Percentiles rank a stretch among this genome's conserved stretches.
Conservation (phyloP, 306 rosid genomes). For the Castanospermum australe region DNA sequence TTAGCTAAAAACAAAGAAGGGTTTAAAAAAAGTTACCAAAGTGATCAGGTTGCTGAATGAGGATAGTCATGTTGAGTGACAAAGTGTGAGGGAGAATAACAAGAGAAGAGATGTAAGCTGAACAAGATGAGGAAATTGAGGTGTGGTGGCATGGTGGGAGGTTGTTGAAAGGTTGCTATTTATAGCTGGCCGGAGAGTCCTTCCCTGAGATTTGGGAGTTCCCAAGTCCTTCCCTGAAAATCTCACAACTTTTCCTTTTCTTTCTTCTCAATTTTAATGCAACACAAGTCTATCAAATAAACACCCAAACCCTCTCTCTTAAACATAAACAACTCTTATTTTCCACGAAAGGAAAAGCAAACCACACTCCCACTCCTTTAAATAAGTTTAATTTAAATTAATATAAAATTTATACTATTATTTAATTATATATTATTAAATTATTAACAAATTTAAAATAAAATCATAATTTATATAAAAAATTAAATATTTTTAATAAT, state of each 20-base stretch:
- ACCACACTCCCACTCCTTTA: too few relatives aligned
- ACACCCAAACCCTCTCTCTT: neutral
- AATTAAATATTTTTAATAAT: too few relatives aligned
- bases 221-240: conserved; percentile 73
- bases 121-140: neutral
- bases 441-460: too few relatives aligned
- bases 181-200: conserved; percentile 87
- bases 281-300: neutral
- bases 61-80: conserved; percentile 58
- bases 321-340: conserved; percentile 5
- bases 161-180: conserved; percentile 32
- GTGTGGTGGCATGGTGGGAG: conserved; percentile 14
- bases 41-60: conserved; percentile 44
- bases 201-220: conserved; percentile 74
- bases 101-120: neutral
- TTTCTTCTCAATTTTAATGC: neutral
- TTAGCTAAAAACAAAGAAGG: neutral
- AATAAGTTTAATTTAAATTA: too few relatives aligned
- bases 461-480: too few relatives aligned
- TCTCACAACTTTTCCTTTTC: conserved; percentile 26
- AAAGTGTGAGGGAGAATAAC: neutral
- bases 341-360: conserved; percentile 14
- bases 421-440: too few relatives aligned
- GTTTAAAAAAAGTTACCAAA: conserved; percentile 45
- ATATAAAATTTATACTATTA: too few relatives aligned